Base-by-base conservation (phyloP, 345 rosid species). In the Populus nigra region DNA sequence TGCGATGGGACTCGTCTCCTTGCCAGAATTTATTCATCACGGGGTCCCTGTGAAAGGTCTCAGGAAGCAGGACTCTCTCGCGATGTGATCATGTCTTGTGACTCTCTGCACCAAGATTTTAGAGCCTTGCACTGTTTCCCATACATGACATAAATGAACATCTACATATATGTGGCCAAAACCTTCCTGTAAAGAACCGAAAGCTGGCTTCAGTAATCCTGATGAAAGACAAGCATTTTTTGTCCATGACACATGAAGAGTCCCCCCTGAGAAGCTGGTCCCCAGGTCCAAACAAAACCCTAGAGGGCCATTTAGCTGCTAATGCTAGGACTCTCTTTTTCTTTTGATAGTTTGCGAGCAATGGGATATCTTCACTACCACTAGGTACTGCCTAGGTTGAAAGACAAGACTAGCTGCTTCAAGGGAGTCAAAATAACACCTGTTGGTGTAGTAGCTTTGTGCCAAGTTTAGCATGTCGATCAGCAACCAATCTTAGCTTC, bases 1-100 rank as follows among this genome's bases (percentile, higher is more conserved):
- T 67, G 39, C 6, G 38, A 29, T 2, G 50, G 50, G 3, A 47
- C 50, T 47, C 50, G 17, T 4, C 50, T 47, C 50, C 17, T 47
- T 3, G 50, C 50, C 50, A 47, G 18, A 47, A 47, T 47, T 47
- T 12, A 12, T 13, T 15, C 50, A 47, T 47, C 50, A 47, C 50
- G 50, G 50, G 50, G 50, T 47, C 50, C 6, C 50, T 4, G 50
- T 47, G 50, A 4, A 3, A 18, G 50, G 50, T 45, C 18, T 47
- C 18, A 15, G 50, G 50, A 15, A 4, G 18, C 50, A 13, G 50
- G 50, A 47, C 77, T 65, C 65, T 65, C 69, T 61, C 72, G 65
- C 65, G 76, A 61, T 69, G 75, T 38, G 75, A 65, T 74, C 68
- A 50, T 57, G 55, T 9, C 49, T 12, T 43, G 10, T 31, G 69